Percentiles rank a stretch among this genome's conserved stretches.
phyloP scores from a whole-genome alignment of 768 basidiomycete species.

The Russula earlei region DNA sequence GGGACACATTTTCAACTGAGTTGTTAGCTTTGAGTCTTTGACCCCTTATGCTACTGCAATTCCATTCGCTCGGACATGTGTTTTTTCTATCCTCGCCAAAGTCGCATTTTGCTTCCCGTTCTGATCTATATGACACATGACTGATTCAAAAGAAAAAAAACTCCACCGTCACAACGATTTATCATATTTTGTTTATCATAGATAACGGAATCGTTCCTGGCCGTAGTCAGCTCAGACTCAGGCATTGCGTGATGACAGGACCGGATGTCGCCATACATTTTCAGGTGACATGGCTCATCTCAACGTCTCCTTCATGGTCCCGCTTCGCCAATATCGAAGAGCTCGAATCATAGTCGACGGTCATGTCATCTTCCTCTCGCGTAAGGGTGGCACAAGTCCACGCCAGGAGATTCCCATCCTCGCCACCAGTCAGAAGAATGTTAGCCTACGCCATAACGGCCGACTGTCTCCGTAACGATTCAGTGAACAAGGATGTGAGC shows the following conservation, averaged over 20 bases:
- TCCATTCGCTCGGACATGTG: neutral
- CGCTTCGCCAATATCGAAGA: slow-evolving; percentile 7
- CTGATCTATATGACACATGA: neutral
- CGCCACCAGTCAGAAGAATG: slow-evolving; percentile 29
- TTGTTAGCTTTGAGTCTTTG: too few relatives aligned
- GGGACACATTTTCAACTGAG: slow-evolving; percentile 21
- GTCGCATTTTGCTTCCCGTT: too few relatives aligned
- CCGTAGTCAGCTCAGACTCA: neutral
- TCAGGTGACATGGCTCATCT: too few relatives aligned
- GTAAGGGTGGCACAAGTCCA: slow-evolving; percentile 24
- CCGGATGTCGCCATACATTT: neutral
- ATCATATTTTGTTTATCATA: neutral
- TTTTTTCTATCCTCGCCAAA: neutral
- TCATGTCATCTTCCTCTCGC: slow-evolving; percentile 3
- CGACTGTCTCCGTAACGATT: neutral
- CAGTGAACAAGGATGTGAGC: neutral
- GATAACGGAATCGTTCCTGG: slow-evolving; percentile 5
- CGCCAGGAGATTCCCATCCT: slow-evolving; percentile 27
- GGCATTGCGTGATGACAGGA: neutral
- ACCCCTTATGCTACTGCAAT: too few relatives aligned
- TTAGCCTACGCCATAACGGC: slow-evolving; percentile 21
- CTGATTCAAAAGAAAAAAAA: too few relatives aligned
- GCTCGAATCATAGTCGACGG: neutral
- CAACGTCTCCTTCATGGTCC: slow-evolving; percentile 16
- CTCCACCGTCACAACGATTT: too few relatives aligned